A percentile compares a stretch with the other conserved stretches of the same genome.
Evolutionary conservation across 208 protist genomes (phyloP).

Genomic region (Crithidia brevicula): DNA sequence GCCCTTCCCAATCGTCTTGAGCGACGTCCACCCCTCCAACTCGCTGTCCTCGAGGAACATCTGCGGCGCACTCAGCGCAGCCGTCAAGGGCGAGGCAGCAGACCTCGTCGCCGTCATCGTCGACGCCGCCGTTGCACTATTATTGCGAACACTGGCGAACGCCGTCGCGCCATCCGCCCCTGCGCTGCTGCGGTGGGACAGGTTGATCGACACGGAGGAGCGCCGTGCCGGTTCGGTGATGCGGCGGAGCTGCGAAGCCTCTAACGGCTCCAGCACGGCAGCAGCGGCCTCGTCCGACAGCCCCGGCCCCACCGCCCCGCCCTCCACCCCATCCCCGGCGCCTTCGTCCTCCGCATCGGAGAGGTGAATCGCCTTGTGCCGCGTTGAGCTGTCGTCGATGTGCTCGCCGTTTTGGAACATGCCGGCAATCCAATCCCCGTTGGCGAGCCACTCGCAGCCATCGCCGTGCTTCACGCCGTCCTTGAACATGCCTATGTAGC

Average conservation of each 20-base stretch:
- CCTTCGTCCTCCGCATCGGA: constrained; percentile 9
- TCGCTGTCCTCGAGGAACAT: constrained; percentile 62
- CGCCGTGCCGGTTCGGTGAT: constrained; percentile 32
- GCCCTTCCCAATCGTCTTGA: constrained; percentile 85
- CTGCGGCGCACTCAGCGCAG: constrained; percentile 24
- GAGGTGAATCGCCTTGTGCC: constrained; percentile 37
- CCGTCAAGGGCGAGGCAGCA: constrained; percentile 16
- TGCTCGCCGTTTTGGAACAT: constrained; percentile 78
- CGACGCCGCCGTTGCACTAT: not conserved
- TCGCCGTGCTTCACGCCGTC: constrained; percentile 86
- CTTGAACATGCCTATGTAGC: constrained; percentile 85
- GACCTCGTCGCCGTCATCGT: not conserved
- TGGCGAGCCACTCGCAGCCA: constrained; percentile 80
- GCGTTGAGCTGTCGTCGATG: constrained; percentile 59
- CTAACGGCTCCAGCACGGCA: constrained; percentile 44
- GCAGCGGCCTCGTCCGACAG: constrained; percentile 34
- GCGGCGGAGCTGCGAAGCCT: constrained; percentile 52
- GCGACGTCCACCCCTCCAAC: constrained; percentile 66
- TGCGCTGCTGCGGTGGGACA: not conserved
- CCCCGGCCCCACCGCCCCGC: not conserved
- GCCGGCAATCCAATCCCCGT: constrained; percentile 82
- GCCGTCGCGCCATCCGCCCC: no score
- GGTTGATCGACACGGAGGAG: constrained; percentile 7
- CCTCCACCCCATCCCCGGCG: not conserved
- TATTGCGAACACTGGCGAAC: not conserved